A percentile compares a stretch with the other conserved stretches of the same genome.
Evolutionary conservation across 495 filamentous ascomycete species (phyloP).

Genomic region (Daldinia caldariorum): DNA sequence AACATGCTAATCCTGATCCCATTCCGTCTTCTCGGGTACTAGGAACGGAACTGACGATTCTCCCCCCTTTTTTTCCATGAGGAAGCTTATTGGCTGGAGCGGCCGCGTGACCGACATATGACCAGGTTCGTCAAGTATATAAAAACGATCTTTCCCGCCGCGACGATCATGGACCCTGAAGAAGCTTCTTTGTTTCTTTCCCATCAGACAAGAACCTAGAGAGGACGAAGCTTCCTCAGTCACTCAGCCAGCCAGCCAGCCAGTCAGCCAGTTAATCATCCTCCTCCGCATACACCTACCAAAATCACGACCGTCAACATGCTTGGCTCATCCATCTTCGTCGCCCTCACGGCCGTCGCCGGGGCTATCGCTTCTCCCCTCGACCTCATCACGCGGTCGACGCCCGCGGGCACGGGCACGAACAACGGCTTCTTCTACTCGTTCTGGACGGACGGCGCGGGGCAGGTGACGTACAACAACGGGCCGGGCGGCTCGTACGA

Average conservation of each 20-base stretch:
- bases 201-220: slow-evolving; percentile 1
- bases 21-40: slow-evolving; percentile 36
- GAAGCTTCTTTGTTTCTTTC: slow-evolving; percentile 8
- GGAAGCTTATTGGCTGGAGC: slow-evolving; percentile 30
- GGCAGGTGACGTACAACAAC: slow-evolving; percentile 67
- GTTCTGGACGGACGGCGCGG: slow-evolving; percentile 71
- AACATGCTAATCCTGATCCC: slow-evolving; percentile 26
- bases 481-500: slow-evolving; percentile 64
- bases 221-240: not conserved
- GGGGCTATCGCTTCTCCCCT: slow-evolving; percentile 56
- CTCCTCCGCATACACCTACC: too few species aligned
- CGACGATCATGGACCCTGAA: slow-evolving; percentile 29
- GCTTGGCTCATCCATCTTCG: slow-evolving; percentile 49
- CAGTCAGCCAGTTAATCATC: too few species aligned
- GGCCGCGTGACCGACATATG: not conserved
- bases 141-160: slow-evolving; percentile 28
- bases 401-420: slow-evolving; percentile 57
- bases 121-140: slow-evolving; percentile 24
- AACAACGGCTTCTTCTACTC: slow-evolving; percentile 71
- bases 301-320: slow-evolving; percentile 29
- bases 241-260: too few species aligned
- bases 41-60: slow-evolving; percentile 38
- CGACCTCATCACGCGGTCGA: slow-evolving; percentile 44
- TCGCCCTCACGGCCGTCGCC: slow-evolving; percentile 50
- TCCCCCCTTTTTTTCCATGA: slow-evolving; percentile 36